Percentiles rank a stretch among this genome's conserved stretches.
phyloP scores from a whole-genome alignment of 108 stramenopile species.

The Cyclotella baltica region DNA sequence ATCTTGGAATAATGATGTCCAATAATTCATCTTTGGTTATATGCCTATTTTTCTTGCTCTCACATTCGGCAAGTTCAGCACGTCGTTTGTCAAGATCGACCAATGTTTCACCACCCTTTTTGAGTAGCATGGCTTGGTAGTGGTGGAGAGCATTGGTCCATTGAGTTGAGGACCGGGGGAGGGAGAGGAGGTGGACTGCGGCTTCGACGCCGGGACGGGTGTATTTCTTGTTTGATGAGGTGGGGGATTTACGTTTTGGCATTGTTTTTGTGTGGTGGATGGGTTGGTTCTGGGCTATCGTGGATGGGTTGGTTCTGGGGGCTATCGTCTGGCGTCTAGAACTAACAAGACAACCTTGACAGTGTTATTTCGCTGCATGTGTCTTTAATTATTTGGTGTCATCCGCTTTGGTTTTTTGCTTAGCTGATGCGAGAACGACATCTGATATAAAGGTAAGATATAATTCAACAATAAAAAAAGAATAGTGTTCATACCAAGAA shows the following conservation, averaged over 20 bases:
- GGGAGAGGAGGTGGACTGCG: constrained; percentile 26
- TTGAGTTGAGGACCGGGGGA: constrained; percentile 9
- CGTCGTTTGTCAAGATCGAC: constrained; percentile 35
- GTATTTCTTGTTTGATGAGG: constrained; percentile 6
- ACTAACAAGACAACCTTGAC: no score
- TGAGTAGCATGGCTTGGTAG: constrained; percentile 50
- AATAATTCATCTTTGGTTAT: constrained; percentile 69
- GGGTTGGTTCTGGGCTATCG: neutral
- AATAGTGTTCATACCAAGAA: no score
- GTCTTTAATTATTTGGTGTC: no score
- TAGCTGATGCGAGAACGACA: no score
- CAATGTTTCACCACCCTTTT: constrained; percentile 49
- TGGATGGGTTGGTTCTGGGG: neutral
- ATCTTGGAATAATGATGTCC: constrained; percentile 56
- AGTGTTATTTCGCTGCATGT: no score
- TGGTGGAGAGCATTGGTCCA: constrained; percentile 12
- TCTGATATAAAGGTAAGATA: no score
- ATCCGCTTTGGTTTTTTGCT: no score
- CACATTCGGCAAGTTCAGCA: constrained; percentile 11
- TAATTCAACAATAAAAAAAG: no score
- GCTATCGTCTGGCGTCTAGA: neutral
- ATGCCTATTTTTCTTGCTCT: neutral
- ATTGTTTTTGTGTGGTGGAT: no score
- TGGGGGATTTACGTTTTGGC: neutral
- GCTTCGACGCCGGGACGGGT: constrained; percentile 47